These are phyloP conservation scores for Botrytis fabae DNA, from an alignment of 2,329 filamentous ascomycete species.

Conservation along the genomic window DNA sequence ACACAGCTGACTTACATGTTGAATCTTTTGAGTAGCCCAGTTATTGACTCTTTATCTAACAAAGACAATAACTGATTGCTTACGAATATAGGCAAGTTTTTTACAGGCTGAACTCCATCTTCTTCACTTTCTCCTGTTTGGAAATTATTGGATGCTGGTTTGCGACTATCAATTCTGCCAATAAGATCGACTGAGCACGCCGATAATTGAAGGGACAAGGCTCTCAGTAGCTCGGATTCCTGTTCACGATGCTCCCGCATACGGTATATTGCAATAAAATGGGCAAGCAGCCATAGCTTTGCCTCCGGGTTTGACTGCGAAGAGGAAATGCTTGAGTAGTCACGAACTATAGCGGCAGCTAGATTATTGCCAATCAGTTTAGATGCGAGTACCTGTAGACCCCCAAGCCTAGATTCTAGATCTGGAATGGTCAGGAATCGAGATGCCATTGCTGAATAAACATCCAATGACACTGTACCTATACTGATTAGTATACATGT, in stretches of 20 bases:
- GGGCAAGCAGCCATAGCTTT: slow-evolving; percentile 65
- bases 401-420: slow-evolving; percentile 31
- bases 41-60: slow-evolving; percentile 74
- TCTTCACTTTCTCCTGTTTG: background rate
- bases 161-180: slow-evolving; percentile 43
- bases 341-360: slow-evolving; percentile 34
- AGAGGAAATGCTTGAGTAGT: slow-evolving; percentile 32
- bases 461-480: slow-evolving; percentile 30
- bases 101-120: background rate
- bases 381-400: slow-evolving; percentile 33
- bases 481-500: slow-evolving; percentile 3
- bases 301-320: slow-evolving; percentile 36
- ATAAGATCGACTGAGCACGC: slow-evolving; percentile 53
- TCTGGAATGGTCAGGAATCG: slow-evolving; percentile 39
- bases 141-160: slow-evolving; percentile 44
- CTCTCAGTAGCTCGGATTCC: slow-evolving; percentile 49
- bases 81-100: slow-evolving; percentile 55
- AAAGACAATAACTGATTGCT: slow-evolving; percentile 67
- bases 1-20: slow-evolving; percentile 23
- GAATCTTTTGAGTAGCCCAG: slow-evolving; percentile 44
- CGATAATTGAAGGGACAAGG: slow-evolving; percentile 56
- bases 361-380: slow-evolving; percentile 35
- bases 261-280: slow-evolving; percentile 61
- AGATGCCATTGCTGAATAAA: slow-evolving; percentile 38
- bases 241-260: slow-evolving; percentile 42